phyloP scores from a whole-genome alignment of 768 basidiomycete species.

The Tulasnella sp. region DNA sequence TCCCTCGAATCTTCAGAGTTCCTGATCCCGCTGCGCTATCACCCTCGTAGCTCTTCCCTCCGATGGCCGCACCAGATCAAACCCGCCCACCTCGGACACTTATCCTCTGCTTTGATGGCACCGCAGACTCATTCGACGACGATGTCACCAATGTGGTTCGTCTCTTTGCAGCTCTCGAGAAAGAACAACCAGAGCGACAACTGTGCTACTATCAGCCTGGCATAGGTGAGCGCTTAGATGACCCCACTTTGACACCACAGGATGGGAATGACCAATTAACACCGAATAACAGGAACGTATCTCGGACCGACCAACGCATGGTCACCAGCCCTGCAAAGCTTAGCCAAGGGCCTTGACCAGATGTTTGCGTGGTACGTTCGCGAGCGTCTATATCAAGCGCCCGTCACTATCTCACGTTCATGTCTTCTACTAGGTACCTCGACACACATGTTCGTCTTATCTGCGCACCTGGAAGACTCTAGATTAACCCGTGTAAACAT shows the following conservation, averaged over 20 bases:
- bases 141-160: conserved; percentile 59
- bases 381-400: conserved; percentile 1
- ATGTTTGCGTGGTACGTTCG: conserved; percentile 15
- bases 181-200: conserved; percentile 41
- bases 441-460: conserved; percentile 41
- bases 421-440: conserved; percentile 22
- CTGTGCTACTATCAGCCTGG: conserved; percentile 53
- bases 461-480: neutral
- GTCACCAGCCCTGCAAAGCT: neutral
- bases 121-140: conserved; percentile 21
- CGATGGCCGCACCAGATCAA: neutral
- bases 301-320: conserved; percentile 17
- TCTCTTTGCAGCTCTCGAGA: conserved; percentile 55
- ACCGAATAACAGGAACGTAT: conserved; percentile 14
- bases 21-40: too few species aligned
- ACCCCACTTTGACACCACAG: too few species aligned
- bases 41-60: too few species aligned
- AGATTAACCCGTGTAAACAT: neutral
- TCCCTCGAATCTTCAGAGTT: too few species aligned
- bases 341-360: conserved; percentile 7
- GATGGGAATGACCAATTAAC: neutral
- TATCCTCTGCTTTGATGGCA: conserved; percentile 63
- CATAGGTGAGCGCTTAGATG: conserved; percentile 25
- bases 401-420: neutral
- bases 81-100: conserved; percentile 29